These are phyloP conservation scores for Phytopythium kandeliae DNA, from an alignment of 352 stramenopile genomes.

Conservation along the genomic window DNA sequence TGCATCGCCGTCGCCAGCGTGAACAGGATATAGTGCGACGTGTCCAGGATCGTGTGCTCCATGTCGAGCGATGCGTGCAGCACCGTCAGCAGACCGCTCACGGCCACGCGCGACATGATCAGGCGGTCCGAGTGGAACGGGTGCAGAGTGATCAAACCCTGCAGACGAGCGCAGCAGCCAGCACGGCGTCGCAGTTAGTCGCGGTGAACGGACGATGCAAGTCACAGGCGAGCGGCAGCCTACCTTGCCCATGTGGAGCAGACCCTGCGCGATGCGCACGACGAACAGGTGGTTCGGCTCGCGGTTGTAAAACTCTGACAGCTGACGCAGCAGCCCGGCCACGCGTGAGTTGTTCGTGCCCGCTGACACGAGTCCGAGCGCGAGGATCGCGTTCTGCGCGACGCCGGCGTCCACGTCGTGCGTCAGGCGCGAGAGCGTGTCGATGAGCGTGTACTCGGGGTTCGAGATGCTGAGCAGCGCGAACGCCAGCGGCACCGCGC, in stretches of 20 bases:
- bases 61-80: conserved; percentile 96
- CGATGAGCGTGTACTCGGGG: conserved; percentile 94
- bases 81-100: conserved; percentile 95
- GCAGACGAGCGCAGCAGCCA: not conserved
- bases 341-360: conserved; percentile 99
- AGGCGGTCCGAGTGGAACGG: conserved; percentile 97
- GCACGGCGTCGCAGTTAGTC: too few relatives aligned
- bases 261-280: conserved; percentile 97
- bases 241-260: conserved; percentile 98
- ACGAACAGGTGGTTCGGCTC: conserved; percentile 98
- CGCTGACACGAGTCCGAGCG: conserved; percentile 94
- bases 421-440: conserved; percentile 97
- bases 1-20: conserved; percentile 97
- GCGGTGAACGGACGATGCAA: too few relatives aligned
- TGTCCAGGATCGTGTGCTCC: conserved; percentile 97
- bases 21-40: conserved; percentile 98
- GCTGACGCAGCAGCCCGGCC: conserved; percentile 94
- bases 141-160: conserved; percentile 96
- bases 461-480: conserved; percentile 96
- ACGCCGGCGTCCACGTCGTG: conserved; percentile 97
- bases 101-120: conserved; percentile 85
- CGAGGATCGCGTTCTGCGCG: conserved; percentile 96
- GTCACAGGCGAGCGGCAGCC: not conserved
- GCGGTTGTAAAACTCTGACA: conserved; percentile 98
- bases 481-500: conserved; percentile 96